Conservation (phyloP, 805 yeast species). For the Nakazawaea siamensis region DNA sequence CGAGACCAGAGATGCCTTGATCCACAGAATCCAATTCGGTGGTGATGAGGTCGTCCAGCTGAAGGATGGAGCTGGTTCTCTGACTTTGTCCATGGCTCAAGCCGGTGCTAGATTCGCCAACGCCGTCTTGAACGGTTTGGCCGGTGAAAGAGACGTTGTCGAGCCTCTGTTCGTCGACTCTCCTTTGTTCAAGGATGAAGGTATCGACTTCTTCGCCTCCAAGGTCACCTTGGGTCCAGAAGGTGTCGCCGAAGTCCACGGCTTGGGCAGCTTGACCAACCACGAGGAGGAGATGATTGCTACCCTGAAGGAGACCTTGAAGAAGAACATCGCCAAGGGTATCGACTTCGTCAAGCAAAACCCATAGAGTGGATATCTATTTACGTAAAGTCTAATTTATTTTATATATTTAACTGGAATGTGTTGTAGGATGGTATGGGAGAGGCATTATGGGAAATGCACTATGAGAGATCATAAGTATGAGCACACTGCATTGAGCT, state of each 20-base stretch:
- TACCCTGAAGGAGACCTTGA: slow-evolving; percentile 81
- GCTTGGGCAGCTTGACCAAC: slow-evolving; percentile 60
- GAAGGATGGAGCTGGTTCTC: slow-evolving; percentile 78
- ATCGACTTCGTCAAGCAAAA: slow-evolving; percentile 71
- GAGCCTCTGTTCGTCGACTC: slow-evolving; percentile 62
- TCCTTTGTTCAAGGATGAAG: slow-evolving; percentile 77
- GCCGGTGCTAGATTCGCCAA: slow-evolving; percentile 75
- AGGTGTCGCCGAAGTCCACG: slow-evolving; percentile 80
- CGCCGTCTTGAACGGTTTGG: slow-evolving; percentile 49
- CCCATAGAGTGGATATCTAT: no score
- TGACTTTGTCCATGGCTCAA: slow-evolving; percentile 80
- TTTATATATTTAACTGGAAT: neutral
- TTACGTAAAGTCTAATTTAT: neutral
- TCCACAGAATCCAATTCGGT: slow-evolving; percentile 88
- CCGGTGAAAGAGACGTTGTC: slow-evolving; percentile 34
- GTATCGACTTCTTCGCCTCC: slow-evolving; percentile 94
- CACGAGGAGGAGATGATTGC: slow-evolving; percentile 82
- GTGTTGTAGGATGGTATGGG: no score
- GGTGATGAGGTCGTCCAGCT: slow-evolving; percentile 88
- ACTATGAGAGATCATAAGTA: no score
- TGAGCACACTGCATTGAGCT: no score
- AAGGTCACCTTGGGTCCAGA: slow-evolving; percentile 88
- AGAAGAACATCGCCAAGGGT: slow-evolving; percentile 92
- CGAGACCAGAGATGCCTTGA: slow-evolving; percentile 47
- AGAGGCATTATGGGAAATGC: no score